phyloP scores from a whole-genome alignment of 257 asterid genomes.

The Coffea eugenioides region DNA sequence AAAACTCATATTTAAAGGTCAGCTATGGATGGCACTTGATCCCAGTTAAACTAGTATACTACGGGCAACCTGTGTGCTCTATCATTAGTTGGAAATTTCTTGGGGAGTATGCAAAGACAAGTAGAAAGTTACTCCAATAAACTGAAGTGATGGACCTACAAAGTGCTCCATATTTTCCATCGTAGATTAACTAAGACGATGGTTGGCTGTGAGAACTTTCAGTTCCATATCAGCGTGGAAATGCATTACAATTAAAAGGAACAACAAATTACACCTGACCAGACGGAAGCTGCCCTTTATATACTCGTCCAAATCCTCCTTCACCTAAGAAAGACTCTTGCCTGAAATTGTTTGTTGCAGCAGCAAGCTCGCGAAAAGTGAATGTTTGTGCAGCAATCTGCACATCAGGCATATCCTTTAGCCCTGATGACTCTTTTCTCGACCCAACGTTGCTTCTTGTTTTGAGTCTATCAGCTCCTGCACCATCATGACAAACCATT shows the following conservation, averaged over 20 bases:
- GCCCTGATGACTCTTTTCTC: slow-evolving; percentile 54
- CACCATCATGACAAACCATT: slow-evolving; percentile 18
- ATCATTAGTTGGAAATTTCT: not conserved
- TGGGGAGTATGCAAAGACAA: not conserved
- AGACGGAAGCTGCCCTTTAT: slow-evolving; percentile 69
- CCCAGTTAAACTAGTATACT: not conserved
- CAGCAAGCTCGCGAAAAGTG: slow-evolving; percentile 93
- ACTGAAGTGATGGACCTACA: not conserved
- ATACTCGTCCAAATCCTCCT: slow-evolving; percentile 95
- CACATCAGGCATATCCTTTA: slow-evolving; percentile 58
- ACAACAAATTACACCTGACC: slow-evolving; percentile 62
- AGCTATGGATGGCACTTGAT: not conserved
- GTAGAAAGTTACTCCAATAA: not conserved
- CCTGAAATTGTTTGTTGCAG: slow-evolving; percentile 82
- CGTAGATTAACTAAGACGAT: not conserved
- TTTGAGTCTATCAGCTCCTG: slow-evolving; percentile 81
- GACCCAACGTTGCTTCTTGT: slow-evolving; percentile 53
- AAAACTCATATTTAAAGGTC: not conserved
- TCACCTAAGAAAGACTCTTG: slow-evolving; percentile 90
- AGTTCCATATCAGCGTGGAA: not conserved
- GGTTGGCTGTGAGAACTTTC: not conserved
- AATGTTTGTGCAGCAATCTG: slow-evolving; percentile 96
- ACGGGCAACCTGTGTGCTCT: not conserved
- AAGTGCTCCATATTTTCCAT: not conserved
- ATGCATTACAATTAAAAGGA: not conserved